Base-by-base conservation (phyloP, 2,329 filamentous ascomycete species). In the Coniochaeta sp. region DNA sequence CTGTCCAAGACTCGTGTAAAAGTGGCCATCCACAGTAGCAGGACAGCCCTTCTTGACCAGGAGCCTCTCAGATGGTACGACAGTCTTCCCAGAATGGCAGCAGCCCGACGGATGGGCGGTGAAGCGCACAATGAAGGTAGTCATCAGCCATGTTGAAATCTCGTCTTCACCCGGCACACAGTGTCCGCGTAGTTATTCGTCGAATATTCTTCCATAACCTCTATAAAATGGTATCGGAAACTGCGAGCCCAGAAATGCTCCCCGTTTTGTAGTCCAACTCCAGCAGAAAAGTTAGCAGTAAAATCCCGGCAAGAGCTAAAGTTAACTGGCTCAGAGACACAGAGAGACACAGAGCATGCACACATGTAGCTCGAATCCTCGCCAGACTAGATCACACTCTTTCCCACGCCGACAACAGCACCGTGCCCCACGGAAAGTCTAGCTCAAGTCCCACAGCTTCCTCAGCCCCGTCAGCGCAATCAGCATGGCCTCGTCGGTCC, bases 401-500 rank as follows among this genome's bases (percentile, higher is more conserved):
- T n/a, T n/a, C n/a, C 22, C 5, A 22, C 22, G 30, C n/a, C 42
- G 24, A 47, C 4, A 24, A 10, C 2, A 24, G 22, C 19, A 6
- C 5, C 19, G 12, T 47, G 4, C 24, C 4, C 5, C 42, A 22
- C n/a, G 4, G 19, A n/a, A n/a, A n/a, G n/a, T 16, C 19, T 63
- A 69, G 58, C 62, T 68, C 57, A 58, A 62, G 34, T 77, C 75
- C 84, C 79, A 88, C 61, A 87, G 65, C 61, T 77, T 79, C 68
- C 86, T 82, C 69, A 95, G 69, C 1, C 85, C 84, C 68, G 87
- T 88, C 70, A 96, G 72, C 0, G 87, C 90, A 69, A 95, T 84
- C 75, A 89, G 90, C 19, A 96, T 75, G 1, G 91, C 90, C 74
- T 96, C 91, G 67, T 96, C 91, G 0, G 91, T 95, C 63, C 89